These are phyloP conservation scores for Coprinellus micaceus DNA, from an alignment of 768 basidiomycete genomes.

Conservation along the genomic window DNA sequence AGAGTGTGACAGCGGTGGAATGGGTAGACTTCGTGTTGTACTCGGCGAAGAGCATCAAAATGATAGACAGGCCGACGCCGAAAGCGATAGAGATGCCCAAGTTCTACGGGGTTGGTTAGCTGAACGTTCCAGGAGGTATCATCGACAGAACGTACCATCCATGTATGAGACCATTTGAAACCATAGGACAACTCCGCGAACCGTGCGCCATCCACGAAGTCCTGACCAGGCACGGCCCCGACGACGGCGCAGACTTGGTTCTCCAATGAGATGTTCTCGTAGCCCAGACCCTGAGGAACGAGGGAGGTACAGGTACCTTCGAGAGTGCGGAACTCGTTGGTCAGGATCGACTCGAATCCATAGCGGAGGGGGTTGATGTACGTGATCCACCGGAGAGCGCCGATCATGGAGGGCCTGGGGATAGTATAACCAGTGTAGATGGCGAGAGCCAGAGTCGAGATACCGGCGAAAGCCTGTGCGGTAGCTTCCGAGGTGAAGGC, in stretches of 20 bases:
- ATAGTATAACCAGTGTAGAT: constrained; percentile 38
- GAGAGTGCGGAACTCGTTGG: constrained; percentile 79
- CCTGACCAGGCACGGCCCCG: constrained; percentile 57
- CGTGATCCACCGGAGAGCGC: constrained; percentile 64
- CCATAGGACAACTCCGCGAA: constrained; percentile 50
- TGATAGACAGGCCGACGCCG: constrained; percentile 49
- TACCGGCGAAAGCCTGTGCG: constrained; percentile 58
- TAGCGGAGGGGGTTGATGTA: constrained; percentile 52
- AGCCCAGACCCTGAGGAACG: constrained; percentile 60
- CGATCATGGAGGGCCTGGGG: constrained; percentile 63
- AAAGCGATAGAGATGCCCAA: constrained; percentile 69
- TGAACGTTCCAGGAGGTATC: background rate
- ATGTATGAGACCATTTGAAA: constrained; percentile 34
- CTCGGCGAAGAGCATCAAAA: constrained; percentile 59
- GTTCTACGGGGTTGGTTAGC: constrained; percentile 35
- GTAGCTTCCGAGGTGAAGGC: constrained; percentile 56
- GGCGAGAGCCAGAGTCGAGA: constrained; percentile 28
- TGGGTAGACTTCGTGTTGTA: constrained; percentile 36
- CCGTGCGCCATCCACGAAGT: constrained; percentile 52
- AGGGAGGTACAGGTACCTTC: constrained; percentile 56
- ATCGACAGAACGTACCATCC: constrained; percentile 33
- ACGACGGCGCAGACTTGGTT: constrained; percentile 77
- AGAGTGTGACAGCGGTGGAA: constrained; percentile 47
- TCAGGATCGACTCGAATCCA: constrained; percentile 71
- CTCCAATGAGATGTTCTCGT: constrained; percentile 47